These are phyloP conservation scores for Oryza coarctata DNA, from an alignment of 176 grass and related monocot species.

Conservation along the genomic window DNA sequence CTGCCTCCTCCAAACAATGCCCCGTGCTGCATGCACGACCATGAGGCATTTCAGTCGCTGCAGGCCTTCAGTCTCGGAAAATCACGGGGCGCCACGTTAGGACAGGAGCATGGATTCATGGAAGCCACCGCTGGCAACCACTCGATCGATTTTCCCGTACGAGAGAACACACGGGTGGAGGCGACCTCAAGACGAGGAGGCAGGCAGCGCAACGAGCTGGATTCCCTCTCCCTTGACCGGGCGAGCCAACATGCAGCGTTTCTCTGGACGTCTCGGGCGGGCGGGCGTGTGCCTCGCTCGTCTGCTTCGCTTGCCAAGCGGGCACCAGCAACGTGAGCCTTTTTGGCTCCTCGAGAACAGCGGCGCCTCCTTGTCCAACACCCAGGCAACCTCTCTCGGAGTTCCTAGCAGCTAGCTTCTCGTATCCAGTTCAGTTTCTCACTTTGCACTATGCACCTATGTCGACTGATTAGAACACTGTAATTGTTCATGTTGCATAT, in stretches of 20 bases:
- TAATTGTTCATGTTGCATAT: no score
- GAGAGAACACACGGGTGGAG: slow-evolving; percentile 37
- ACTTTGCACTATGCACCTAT: neutral
- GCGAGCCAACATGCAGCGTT: no score
- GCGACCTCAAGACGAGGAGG: neutral
- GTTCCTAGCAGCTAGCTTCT: no score
- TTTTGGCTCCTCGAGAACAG: neutral
- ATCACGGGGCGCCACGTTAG: neutral
- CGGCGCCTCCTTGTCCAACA: slow-evolving; percentile 3
- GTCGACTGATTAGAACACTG: neutral
- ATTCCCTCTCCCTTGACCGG: neutral
- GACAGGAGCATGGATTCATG: neutral
- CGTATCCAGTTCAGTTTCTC: neutral
- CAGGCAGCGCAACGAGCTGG: neutral
- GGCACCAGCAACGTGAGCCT: slow-evolving; percentile 6
- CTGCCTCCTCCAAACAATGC: no score
- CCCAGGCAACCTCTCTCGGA: neutral
- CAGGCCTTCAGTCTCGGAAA: neutral
- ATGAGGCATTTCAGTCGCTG: no score
- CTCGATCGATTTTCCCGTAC: neutral
- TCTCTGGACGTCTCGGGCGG: neutral
- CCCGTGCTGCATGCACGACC: no score
- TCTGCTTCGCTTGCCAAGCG: neutral
- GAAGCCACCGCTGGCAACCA: neutral
- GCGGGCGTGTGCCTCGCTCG: no score